These are phyloP conservation scores for Exophiala sp. DNA, from an alignment of 2,329 filamentous ascomycete genomes.

Conservation along the genomic window DNA sequence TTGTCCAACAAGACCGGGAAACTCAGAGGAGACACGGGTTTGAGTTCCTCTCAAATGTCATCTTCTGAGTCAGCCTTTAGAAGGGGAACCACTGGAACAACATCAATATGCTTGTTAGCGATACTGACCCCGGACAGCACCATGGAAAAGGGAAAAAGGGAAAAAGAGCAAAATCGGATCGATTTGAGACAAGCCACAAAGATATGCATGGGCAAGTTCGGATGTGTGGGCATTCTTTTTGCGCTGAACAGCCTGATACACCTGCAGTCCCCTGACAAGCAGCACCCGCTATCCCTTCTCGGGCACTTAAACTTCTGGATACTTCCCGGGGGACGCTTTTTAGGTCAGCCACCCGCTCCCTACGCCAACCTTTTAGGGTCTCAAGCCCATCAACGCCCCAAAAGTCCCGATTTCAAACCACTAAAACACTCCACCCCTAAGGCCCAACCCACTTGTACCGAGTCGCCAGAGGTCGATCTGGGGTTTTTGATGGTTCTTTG, in stretches of 20 bases:
- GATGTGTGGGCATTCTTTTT: neutral
- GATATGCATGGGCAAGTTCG: neutral
- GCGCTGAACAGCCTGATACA: neutral
- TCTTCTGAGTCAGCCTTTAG: neutral
- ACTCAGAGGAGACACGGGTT: neutral
- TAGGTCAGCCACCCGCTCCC: neutral
- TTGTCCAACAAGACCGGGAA: neutral
- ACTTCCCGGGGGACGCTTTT: neutral
- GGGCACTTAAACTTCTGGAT: neutral
- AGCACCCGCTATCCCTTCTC: neutral
- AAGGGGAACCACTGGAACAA: neutral
- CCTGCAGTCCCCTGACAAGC: neutral
- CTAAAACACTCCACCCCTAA: neutral
- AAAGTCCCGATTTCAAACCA: neutral
- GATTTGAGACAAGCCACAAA: neutral
- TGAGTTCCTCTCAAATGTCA: neutral
- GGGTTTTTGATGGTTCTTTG: conserved; percentile 11
- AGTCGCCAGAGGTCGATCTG: conserved; percentile 3
- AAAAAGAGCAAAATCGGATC: neutral
- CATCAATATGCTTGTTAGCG: neutral
- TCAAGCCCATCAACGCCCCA: neutral
- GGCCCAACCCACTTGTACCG: neutral
- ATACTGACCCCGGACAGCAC: neutral
- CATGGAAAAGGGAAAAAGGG: neutral
- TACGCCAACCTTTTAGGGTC: neutral